phyloP scores from a whole-genome alignment of 495 filamentous ascomycete species.

The Penicillium roqueforti region DNA sequence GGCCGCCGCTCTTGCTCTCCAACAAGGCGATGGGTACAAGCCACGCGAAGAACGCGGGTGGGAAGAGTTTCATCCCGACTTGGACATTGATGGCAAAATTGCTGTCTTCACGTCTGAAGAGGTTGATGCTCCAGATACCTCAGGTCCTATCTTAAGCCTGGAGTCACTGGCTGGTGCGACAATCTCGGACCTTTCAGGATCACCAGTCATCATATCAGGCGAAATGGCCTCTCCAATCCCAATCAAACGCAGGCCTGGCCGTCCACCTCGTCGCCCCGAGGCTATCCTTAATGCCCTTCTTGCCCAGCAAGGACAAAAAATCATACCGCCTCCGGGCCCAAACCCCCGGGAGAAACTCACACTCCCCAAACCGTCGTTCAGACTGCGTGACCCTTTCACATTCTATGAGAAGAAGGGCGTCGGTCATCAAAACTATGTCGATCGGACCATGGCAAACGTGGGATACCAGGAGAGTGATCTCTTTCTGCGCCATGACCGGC shows the following conservation, averaged over 20 bases:
- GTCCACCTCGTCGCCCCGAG: conserved; percentile 58
- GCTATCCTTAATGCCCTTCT: conserved; percentile 58
- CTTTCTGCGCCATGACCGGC: conserved; percentile 70
- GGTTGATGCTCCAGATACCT: conserved; percentile 62
- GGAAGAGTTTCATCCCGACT: conserved; percentile 93
- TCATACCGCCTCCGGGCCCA: conserved; percentile 58
- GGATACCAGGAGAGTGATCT: conserved; percentile 94
- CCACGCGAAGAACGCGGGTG: conserved; percentile 93
- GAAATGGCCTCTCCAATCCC: conserved; percentile 32
- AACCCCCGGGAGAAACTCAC: conserved; percentile 65
- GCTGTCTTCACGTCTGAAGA: conserved; percentile 76
- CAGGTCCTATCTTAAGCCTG: conserved; percentile 26
- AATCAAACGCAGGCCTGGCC: conserved; percentile 58
- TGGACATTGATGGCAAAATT: conserved; percentile 79
- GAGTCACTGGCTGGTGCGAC: conserved; percentile 27
- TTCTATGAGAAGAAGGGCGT: conserved; percentile 58
- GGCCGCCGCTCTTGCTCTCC: conserved; percentile 76
- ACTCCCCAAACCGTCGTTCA: conserved; percentile 59
- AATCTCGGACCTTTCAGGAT: conserved; percentile 15
- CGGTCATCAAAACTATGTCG: conserved; percentile 67
- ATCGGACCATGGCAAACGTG: conserved; percentile 87
- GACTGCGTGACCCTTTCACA: conserved; percentile 54
- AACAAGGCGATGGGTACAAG: conserved; percentile 92
- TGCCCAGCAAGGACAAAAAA: conserved; percentile 54
- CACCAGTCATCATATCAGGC: conserved; percentile 12